Base-by-base conservation (phyloP, 202 grass and related monocot species). In the Dendrocalamus latiflorus region DNA sequence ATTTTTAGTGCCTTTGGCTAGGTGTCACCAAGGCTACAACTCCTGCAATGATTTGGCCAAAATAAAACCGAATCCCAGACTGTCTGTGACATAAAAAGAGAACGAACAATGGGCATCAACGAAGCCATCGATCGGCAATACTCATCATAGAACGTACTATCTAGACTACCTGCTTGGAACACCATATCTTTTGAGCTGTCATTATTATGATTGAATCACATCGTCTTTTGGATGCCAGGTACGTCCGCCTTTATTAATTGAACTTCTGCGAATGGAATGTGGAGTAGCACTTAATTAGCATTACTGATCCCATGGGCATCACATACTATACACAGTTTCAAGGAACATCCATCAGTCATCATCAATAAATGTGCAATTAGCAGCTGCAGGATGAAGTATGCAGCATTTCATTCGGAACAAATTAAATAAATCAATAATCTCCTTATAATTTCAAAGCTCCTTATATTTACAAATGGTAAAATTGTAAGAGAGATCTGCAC, bases 181-280 rank as follows among this genome's bases (percentile, higher is more conserved):
- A 12, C 6, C 30, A 3, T 26, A 10, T 50, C 49, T 68, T 86
- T 81, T 68, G 78, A 75, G 39, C 51, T 81, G 85, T 68, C 42
- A 41, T 57, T 21, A 14, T 59, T 34, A 57, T 24, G 72, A 47
- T 36, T 22, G 49, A 65, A 58, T 25, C 49, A 6, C 16, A 18
- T 36, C 37, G 22, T 21, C 68, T 45, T 79, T 45, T 49, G 20
- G 48, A 30, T 73, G 74, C 67, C 58, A 80, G 74, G 24, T 53
- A 48, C 26, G 67, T 50, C 20, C 13, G 13, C 55, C 48, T 65
- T 65, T n/a, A 28, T 55, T 14, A 20, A 44, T 38, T 50, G n/a
- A 78, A 76, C 20, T 47, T 37, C 11, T 34, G 18, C 36, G 28
- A 21, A 49, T 28, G 9, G 22, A 76, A 60, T 44, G 36, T 43